Base-by-base conservation (phyloP, 192 early-diverging fungal genomes). In the Entomortierella lignicola region DNA sequence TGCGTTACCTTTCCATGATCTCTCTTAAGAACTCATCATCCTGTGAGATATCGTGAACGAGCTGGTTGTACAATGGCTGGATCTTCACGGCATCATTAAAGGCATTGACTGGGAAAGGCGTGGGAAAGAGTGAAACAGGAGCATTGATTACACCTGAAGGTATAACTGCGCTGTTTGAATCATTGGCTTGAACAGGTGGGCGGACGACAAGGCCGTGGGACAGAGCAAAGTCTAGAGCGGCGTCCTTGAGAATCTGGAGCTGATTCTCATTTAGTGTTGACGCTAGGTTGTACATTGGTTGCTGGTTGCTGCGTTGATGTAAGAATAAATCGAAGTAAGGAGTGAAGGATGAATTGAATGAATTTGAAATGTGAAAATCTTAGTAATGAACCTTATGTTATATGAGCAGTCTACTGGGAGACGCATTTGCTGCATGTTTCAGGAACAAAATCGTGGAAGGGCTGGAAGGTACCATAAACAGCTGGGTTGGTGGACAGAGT, bases 101-200 rank as follows among this genome's bases (percentile, higher is more conserved):
- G 63, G 84, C 84, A 21, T 56, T 63, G 31, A 84, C 81, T 10
- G 96, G 96, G 65, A 95, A 95, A 10, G 93, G 91, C 1, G 94
- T 90, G 4, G 97, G 97, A 51, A 92, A 93, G 25, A 99, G 86
- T 0, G 96, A 85, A 41, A 97, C 81, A 8, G 97, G 97, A 0
- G 94, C 94, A 60, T 95, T 95, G 32, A 89, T 89, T 26, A 93
- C 85, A 12, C 87, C 75, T 6, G 25, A 34, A 18, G 37, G 31
- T 1, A 60, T 18, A 10, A 43, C 75, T 13, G 84, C 55, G 25
- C 80, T 79, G 43, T 66, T 54, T 11, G 41, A 31, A 21, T 32
- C 25, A 29, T 72, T 73, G 18, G 72, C 64, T n/a, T 67, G 29
- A 23, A 63, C 57, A n/a, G 89, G 84, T 34, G 93, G 89, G 4